Evolutionary conservation across 202 grass and related monocot species (phyloP).

Genomic region (Brachypodium distachyon): DNA sequence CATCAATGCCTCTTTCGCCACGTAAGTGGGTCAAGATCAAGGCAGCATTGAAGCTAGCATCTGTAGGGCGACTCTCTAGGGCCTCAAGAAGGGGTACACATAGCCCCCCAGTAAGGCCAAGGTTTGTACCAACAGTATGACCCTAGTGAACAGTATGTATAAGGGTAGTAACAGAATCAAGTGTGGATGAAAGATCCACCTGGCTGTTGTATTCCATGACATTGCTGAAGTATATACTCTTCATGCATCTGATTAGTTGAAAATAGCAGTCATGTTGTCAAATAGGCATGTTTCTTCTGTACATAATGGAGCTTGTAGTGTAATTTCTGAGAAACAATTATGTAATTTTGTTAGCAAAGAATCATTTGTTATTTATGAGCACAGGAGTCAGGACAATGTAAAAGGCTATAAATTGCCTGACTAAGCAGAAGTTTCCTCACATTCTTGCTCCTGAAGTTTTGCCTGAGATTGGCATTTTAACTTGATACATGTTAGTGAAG

Average conservation of each 20-base stretch:
- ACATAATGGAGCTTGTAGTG: not conserved
- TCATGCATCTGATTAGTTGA: not conserved
- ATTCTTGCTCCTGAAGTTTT: not conserved
- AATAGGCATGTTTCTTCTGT: not conserved
- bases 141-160: not conserved
- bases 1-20: slow-evolving; percentile 21
- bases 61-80: slow-evolving; percentile 20
- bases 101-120: slow-evolving; percentile 13
- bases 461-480: not conserved
- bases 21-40: slow-evolving; percentile 50
- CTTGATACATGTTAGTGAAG: not conserved
- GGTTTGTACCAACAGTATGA: slow-evolving; percentile 36
- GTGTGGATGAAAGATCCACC: slow-evolving; percentile 16
- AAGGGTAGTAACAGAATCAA: not conserved
- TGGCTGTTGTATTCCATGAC: not conserved
- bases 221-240: slow-evolving; percentile 5
- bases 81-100: not conserved
- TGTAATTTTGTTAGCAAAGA: not conserved
- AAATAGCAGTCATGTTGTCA: slow-evolving; percentile 1
- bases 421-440: not conserved
- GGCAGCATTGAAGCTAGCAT: slow-evolving; percentile 39
- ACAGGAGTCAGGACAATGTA: not conserved
- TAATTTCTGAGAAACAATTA: not conserved
- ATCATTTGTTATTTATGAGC: not conserved
- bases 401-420: too few species aligned